Base-by-base conservation (phyloP, 768 basidiomycete species). In the Xerocomellus intermedius region DNA sequence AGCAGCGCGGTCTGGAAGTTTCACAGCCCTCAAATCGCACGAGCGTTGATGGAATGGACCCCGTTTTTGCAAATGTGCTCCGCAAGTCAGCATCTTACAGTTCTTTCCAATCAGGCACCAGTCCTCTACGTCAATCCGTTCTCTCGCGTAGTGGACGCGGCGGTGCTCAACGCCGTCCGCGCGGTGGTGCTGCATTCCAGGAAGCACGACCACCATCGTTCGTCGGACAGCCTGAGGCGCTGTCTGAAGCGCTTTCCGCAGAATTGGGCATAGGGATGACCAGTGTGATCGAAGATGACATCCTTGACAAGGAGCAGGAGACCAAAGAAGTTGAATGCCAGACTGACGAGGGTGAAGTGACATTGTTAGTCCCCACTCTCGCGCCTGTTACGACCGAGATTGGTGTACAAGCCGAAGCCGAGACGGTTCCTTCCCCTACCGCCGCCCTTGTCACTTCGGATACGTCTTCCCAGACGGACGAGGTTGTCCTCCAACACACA, bases 41-140 rank as follows among this genome's bases (percentile, higher is more conserved):
- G 7, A 89, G 86, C 62, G 80, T 91, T 5, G 90, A 93, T 52
- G 91, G 90, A 42, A 90, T 94, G 87, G 92, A 94, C 57, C 92
- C 93, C 10, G 79, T 75, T 1, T 94, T 91, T 64, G 90, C 91
- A 50, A 89, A 89, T 55, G 78, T 91, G 14, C 82, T 93, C 42
- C 82, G 82, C 52, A 84, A 85, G 38, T 72, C 79, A 5, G 69
- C 73, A 0, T 78, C 74, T 19, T 68, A 72, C 44, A 74, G 72
- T 38, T 74, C 77, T 3, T 45, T 78, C n/a, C 70, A 67, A 3
- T 78, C 79, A 33, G 67, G 75, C 52, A 74, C 76, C 17, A 87
- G 85, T 62, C 87, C 88, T 42, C 74, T 88, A 16, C 82, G 85
- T 39, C 82, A 80, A 49, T 78, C 82, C 36, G 73, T 82, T 33